These are phyloP conservation scores for Rusavskia elegans DNA, from an alignment of 495 filamentous ascomycete genomes.

Conservation along the genomic window DNA sequence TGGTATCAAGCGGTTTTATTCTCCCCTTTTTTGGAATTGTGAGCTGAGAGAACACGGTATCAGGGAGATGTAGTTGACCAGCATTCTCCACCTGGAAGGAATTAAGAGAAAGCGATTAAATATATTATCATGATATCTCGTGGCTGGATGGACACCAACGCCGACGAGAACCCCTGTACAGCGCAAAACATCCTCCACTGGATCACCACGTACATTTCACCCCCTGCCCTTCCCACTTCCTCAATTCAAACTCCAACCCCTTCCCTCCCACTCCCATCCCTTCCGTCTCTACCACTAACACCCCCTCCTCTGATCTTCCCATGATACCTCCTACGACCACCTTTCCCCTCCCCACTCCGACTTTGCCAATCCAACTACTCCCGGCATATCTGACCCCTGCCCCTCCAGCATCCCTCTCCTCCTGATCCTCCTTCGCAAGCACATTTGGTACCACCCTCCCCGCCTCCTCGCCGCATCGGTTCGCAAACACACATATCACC, in stretches of 20 bases:
- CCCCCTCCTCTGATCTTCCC: conserved; percentile 28
- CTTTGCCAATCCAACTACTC: conserved; percentile 58
- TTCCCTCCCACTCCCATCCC: background rate
- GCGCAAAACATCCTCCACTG: too few relatives aligned
- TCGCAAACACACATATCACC: conserved; percentile 68
- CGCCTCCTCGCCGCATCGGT: conserved; percentile 44
- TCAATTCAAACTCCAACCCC: background rate
- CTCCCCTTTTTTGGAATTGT: too few relatives aligned
- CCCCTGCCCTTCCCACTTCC: background rate
- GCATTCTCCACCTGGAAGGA: too few relatives aligned
- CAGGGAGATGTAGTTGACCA: too few relatives aligned
- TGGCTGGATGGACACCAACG: too few relatives aligned
- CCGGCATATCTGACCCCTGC: conserved; percentile 51
- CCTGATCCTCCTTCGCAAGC: background rate
- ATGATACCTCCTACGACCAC: conserved; percentile 17
- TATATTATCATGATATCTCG: too few relatives aligned
- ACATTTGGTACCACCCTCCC: conserved; percentile 11
- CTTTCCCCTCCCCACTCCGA: conserved; percentile 18
- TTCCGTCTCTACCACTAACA: conserved; percentile 33
- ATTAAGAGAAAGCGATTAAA: too few relatives aligned
- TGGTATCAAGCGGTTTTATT: too few relatives aligned
- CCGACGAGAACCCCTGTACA: too few relatives aligned
- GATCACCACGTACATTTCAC: too few relatives aligned
- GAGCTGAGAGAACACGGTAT: too few relatives aligned
- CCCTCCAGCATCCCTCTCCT: conserved; percentile 5